Conservation (phyloP, 2,329 filamentous ascomycete species). For the Pseudogymnoascus sp. region DNA sequence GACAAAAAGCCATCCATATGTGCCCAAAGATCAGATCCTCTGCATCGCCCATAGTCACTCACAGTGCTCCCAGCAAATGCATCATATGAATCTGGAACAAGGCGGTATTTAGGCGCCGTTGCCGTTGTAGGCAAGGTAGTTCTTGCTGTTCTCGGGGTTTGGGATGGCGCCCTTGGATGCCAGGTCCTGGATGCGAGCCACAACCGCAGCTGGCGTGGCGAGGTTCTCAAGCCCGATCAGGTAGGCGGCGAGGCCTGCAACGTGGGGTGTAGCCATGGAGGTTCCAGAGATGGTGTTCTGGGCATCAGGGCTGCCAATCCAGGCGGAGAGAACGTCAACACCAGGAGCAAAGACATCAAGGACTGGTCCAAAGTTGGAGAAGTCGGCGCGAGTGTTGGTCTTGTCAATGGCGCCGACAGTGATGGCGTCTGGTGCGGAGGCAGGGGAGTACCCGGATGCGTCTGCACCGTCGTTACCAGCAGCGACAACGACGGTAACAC, state of each 20-base stretch:
- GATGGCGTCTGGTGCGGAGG: conserved; percentile 40
- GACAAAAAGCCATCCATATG: no score
- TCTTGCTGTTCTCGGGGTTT: no score
- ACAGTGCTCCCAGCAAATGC: no score
- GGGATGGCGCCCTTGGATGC: no score
- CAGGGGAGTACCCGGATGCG: conserved; percentile 38
- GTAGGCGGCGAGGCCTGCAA: conserved; percentile 55
- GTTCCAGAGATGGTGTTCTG: conserved; percentile 51
- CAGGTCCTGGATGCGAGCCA: conserved; percentile 17
- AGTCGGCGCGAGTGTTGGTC: conserved; percentile 33
- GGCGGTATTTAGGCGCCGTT: no score
- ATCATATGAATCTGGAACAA: no score
- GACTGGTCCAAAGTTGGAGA: conserved; percentile 43
- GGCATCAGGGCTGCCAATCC: conserved; percentile 35
- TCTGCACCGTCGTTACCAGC: conserved; percentile 45
- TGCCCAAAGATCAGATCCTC: no score
- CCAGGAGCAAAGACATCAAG: conserved; percentile 48
- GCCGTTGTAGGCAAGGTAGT: no score
- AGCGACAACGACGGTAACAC: conserved; percentile 46
- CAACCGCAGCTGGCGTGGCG: conserved; percentile 40
- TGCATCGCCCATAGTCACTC: no score
- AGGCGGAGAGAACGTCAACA: conserved; percentile 39
- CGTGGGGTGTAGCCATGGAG: conserved; percentile 54
- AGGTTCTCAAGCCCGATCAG: conserved; percentile 41
- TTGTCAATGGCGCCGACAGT: conserved; percentile 45